phyloP scores from a whole-genome alignment of 192 early-diverging fungal genomes.

The Rhizoclosmatium sp. region DNA sequence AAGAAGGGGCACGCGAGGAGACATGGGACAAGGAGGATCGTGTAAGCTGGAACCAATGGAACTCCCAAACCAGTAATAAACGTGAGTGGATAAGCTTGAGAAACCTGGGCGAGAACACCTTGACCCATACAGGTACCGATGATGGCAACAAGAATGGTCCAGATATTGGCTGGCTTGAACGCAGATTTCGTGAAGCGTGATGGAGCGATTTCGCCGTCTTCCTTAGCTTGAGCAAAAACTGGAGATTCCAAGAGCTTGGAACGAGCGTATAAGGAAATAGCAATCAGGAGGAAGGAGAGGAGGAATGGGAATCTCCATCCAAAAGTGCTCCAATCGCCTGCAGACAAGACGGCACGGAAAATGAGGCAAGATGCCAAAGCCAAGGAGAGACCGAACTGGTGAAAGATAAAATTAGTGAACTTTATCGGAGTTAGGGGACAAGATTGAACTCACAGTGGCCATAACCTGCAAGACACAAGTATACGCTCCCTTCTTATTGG shows the following conservation, averaged over 20 bases:
- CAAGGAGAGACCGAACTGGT: slow-evolving; percentile 27
- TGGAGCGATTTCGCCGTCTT: slow-evolving; percentile 8
- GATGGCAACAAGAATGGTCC: slow-evolving; percentile 1
- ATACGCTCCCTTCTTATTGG: slow-evolving; percentile 29
- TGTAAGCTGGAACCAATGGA: slow-evolving; percentile 1
- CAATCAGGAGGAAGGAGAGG: slow-evolving; percentile 41
- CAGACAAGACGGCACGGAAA: slow-evolving; percentile 5
- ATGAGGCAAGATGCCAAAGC: slow-evolving; percentile 31
- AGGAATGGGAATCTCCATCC: slow-evolving; percentile 49
- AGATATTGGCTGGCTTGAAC: slow-evolving; percentile 27
- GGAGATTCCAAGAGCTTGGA: slow-evolving; percentile 40
- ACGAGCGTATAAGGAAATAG: slow-evolving; percentile 33
- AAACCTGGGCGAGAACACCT: slow-evolving; percentile 23
- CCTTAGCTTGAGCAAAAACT: slow-evolving; percentile 32
- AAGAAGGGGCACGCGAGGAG: slow-evolving; percentile 28
- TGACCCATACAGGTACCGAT: slow-evolving; percentile 40
- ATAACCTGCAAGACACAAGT: slow-evolving; percentile 39
- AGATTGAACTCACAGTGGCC: slow-evolving; percentile 20
- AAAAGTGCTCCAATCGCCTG: slow-evolving; percentile 15
- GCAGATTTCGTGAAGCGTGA: slow-evolving; percentile 2
- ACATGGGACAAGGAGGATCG: slow-evolving; percentile 19
- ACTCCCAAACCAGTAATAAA: neutral
- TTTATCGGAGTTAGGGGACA: neutral
- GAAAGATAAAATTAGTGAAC: neutral
- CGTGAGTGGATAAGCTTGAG: slow-evolving; percentile 16